Evolutionary conservation across 1,284 basidiomycete species (phyloP), one percentile per base, ranked within the genome.

Genomic region (Malassezia caprae): DNA sequence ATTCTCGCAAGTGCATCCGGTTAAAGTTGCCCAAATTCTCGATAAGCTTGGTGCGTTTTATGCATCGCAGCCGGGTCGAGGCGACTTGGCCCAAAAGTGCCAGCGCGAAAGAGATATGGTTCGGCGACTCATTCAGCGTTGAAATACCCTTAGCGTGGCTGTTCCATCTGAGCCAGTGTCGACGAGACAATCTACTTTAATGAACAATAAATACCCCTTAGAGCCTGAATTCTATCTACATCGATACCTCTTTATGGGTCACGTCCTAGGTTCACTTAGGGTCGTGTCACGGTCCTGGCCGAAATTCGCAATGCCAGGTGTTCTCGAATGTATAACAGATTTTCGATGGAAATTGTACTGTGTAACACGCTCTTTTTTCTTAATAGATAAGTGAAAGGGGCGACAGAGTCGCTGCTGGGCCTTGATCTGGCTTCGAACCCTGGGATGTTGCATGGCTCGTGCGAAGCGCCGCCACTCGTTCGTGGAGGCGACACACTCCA

Each of bases 31-130:
- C 0, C 43, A 17, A 7, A 54, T 65, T 26, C 51, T 65, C n/a
- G 63, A 64, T 8, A 56, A 57, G 40, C 48, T 67, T 12, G 52
- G 46, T 8, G 26, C 41, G 2, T 65, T 45, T 44, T 56, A 67
- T 41, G 12, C 50, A 8, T 10, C 39, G 5, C 49, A 52, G 13
- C 51, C 56, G 1, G 48, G 44, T 4, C 41, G 51, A 24, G 15
- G 24, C 3, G 62, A 60, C 7, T 24, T 45, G 2, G 58, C 60
- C 7, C 13, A 39, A 8, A 53, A 47, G 47, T 50, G 62, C 23
- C 28, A 43, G 37, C 59, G 51, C 28, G 62, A 64, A 43, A 32
- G 54, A n/a, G 62, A 64, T 21, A 35, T 56, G 39, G 62, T 64
- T 2, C 17, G 42, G 13, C 45, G 62, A 4, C 32, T 64, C 7